phyloP scores from a whole-genome alignment of 202 grass and related monocot species.

The Eragrostis tef region DNA sequence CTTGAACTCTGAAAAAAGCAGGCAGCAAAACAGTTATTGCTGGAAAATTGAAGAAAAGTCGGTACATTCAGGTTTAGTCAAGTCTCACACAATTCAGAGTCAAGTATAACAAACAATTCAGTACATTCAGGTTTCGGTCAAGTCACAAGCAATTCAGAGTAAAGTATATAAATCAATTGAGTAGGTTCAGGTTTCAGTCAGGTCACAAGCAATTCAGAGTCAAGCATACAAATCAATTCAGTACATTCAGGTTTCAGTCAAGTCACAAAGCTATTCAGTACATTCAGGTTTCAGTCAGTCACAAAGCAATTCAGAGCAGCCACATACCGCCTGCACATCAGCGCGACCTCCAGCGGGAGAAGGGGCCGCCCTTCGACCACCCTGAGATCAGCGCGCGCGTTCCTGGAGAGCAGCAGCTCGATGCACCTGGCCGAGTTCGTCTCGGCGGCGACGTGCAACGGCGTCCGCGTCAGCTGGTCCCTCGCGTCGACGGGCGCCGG shows the following conservation, averaged over 20 bases:
- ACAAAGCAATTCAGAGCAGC: slow-evolving; percentile 1
- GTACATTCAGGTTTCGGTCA: no score
- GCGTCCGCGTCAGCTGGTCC: slow-evolving; percentile 57
- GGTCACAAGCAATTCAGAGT: not conserved
- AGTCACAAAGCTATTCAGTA: not conserved
- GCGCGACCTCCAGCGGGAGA: slow-evolving; percentile 58
- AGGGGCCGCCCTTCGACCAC: slow-evolving; percentile 43
- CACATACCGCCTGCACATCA: slow-evolving; percentile 50
- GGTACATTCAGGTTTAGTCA: not conserved
- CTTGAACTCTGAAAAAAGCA: slow-evolving; percentile 49
- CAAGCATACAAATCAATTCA: no score
- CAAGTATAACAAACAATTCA: no score
- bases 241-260: not conserved
- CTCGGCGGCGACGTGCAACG: slow-evolving; percentile 61
- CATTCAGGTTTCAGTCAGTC: slow-evolving; percentile 1
- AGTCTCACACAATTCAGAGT: not conserved
- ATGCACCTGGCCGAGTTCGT: slow-evolving; percentile 58
- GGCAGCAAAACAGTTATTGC: slow-evolving; percentile 16
- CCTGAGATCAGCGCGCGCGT: slow-evolving; percentile 55
- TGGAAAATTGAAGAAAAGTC: not conserved
- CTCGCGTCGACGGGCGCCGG: slow-evolving; percentile 44
- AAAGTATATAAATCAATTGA: no score
- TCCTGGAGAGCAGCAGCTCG: slow-evolving; percentile 59
- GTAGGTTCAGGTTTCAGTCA: not conserved
- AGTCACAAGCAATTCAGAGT: no score